Evolutionary conservation across 1,284 basidiomycete species (phyloP).

Genomic region (Porodaedalea pini): DNA sequence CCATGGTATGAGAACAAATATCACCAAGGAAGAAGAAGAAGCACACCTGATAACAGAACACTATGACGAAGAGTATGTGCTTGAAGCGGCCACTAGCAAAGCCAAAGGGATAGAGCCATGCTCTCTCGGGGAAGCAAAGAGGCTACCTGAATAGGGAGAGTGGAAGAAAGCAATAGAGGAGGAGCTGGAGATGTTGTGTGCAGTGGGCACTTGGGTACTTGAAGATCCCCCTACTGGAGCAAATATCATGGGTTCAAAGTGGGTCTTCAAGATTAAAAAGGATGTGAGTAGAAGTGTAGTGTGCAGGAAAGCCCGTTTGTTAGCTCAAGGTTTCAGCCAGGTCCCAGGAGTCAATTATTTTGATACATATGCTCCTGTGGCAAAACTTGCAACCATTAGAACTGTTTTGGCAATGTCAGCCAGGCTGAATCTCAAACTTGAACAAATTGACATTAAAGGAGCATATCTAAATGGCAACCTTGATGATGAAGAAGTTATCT

Average conservation of each 20-base stretch:
- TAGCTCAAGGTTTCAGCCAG: no score
- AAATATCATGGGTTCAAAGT: conserved; percentile 30
- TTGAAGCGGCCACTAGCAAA: not conserved
- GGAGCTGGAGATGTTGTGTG: conserved; percentile 27
- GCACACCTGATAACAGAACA: no score
- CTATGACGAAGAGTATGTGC: not conserved
- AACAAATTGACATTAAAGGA: conserved; percentile 32
- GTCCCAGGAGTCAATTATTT: conserved; percentile 14
- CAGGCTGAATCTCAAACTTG: conserved; percentile 28
- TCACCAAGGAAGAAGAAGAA: not conserved
- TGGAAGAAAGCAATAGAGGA: conserved; percentile 32
- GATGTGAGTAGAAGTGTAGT: conserved; percentile 30
- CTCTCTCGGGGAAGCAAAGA: conserved; percentile 25
- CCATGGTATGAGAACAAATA: no score
- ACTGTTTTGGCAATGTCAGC: conserved; percentile 26
- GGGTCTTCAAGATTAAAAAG: conserved; percentile 37
- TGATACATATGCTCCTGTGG: not conserved
- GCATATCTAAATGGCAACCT: conserved; percentile 32
- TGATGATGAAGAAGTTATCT: conserved; percentile 28
- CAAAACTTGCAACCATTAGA: not conserved
- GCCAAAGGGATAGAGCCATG: conserved; percentile 18
- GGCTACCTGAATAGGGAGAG: conserved; percentile 22
- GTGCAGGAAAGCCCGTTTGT: conserved; percentile 36
- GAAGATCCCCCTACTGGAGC: conserved; percentile 6
- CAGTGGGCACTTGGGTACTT: conserved; percentile 11